phyloP scores from a whole-genome alignment of 306 rosid genomes.

The Prunus dulcis region DNA sequence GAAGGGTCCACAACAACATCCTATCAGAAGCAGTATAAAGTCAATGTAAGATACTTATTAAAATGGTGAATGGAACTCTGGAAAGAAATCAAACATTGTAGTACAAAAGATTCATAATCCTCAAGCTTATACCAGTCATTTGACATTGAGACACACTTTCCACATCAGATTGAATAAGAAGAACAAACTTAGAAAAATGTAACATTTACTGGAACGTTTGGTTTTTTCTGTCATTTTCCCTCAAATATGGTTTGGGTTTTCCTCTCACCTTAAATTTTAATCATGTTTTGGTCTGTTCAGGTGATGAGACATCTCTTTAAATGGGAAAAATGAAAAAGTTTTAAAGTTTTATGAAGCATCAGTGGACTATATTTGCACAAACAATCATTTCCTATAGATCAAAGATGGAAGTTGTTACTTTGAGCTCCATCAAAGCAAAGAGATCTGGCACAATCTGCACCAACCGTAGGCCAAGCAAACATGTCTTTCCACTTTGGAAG shows the following conservation, averaged over 20 bases:
- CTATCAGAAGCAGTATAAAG: conserved; percentile 31
- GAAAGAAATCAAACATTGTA: background rate
- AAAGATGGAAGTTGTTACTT: background rate
- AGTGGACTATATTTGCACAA: background rate
- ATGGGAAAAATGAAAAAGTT: background rate
- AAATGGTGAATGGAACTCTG: background rate
- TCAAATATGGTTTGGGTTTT: background rate
- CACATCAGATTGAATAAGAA: background rate
- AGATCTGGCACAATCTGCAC: background rate
- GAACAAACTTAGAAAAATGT: background rate
- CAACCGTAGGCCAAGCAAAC: conserved; percentile 7
- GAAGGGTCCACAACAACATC: conserved; percentile 47
- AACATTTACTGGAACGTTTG: background rate
- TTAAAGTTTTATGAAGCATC: background rate
- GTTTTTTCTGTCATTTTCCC: background rate
- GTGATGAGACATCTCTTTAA: background rate
- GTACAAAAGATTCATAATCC: background rate
- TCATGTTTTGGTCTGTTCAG: background rate
- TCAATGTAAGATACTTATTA: background rate
- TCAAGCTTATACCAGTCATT: background rate
- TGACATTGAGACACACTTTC: background rate
- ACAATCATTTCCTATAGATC: background rate
- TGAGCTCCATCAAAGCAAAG: background rate
- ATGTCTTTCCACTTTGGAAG: background rate
- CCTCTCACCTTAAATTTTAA: background rate